Evolutionary conservation across 139 green algal genomes (phyloP).

Genomic region (Yamagishiella unicocca): DNA sequence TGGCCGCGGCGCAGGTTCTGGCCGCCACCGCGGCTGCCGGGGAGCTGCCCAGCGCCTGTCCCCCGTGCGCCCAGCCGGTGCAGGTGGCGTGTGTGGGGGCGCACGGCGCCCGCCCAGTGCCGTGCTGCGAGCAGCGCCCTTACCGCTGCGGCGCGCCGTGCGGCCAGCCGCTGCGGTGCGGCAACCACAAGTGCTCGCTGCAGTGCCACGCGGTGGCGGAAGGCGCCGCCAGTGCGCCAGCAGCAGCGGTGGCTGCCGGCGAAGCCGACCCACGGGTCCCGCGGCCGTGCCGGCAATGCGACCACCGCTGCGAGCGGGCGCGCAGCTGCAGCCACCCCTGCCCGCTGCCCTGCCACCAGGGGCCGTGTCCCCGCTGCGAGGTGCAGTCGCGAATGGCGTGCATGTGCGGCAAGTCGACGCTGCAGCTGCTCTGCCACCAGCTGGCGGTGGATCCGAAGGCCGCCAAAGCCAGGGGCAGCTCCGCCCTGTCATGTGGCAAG

Average conservation of each 20-base stretch:
- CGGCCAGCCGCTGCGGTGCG: slow-evolving; percentile 67
- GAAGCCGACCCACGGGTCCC: not conserved
- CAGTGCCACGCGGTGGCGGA: slow-evolving; percentile 67
- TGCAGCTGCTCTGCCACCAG: slow-evolving; percentile 72
- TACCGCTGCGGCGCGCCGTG: slow-evolving; percentile 66
- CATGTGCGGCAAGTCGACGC: slow-evolving; percentile 75
- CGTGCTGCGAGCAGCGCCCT: slow-evolving; percentile 58
- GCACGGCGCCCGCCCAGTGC: slow-evolving; percentile 49
- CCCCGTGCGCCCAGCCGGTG: slow-evolving; percentile 67
- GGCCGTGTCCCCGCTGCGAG: slow-evolving; percentile 57
- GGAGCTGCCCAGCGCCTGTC: slow-evolving; percentile 58
- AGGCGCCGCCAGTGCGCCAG: not conserved
- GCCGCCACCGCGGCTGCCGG: slow-evolving; percentile 32
- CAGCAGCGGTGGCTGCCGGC: not conserved
- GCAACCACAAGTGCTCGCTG: slow-evolving; percentile 75
- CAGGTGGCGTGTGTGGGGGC: slow-evolving; percentile 65
- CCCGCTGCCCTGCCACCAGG: slow-evolving; percentile 69
- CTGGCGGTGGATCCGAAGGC: slow-evolving; percentile 5
- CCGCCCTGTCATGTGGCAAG: slow-evolving; percentile 71
- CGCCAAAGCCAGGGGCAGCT: not conserved
- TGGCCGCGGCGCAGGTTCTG: slow-evolving; percentile 35
- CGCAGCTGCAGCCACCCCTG: slow-evolving; percentile 75
- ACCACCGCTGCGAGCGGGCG: slow-evolving; percentile 53
- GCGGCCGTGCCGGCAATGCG: slow-evolving; percentile 66
- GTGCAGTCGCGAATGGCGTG: slow-evolving; percentile 50